Evolutionary conservation across 2,329 filamentous ascomycete species (phyloP), one percentile per base, ranked within the genome.

Genomic region (Lasiodiplodia sp.): DNA sequence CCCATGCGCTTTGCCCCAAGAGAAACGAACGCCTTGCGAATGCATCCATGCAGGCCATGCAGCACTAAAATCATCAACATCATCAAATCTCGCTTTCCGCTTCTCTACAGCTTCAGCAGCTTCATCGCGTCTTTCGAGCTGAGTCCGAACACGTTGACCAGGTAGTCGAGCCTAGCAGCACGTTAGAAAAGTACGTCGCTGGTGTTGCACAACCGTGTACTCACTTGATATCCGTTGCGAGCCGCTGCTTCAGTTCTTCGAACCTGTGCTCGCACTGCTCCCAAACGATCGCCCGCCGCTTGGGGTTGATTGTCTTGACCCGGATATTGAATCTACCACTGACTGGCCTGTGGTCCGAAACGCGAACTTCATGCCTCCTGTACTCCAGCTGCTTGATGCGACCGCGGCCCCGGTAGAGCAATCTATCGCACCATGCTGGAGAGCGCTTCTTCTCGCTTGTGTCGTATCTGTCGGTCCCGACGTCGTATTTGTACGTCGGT

Each of bases 401-500:
- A 34, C 92, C 93, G 14, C 91, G 81, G 25, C 93, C 93, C 25
- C 94, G 88, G 74, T 93, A 97, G n/a, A 99, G 83, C 47, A 99
- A 82, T 44, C 96, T 89, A 82, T 99, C 96, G 78, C 96, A 99
- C 96, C 96, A 99, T 1, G 96, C 96, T 0, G 96, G 96, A 25
- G 93, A 91, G 62, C 96, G 88, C 79, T 93, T 93, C 85, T 99
- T 99, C 79, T 99, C 96, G 74, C 92, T 95, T 0, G 92, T 91
- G 78, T 99, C 96, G 79, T 98, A 99, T 7, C 89, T 91, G 76
- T 98, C 95, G 0, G 93, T 96, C 18, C 94, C 94, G 0, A 98
- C 93, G 74, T 99, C 96, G 79, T 99, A 99, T 79, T 99, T 99
- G 85, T 99, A 99, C 0, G 96, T 99, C 0, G 96, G 96, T 8